Base-by-base conservation (phyloP, 2,329 filamentous ascomycete species). In the Dissoconium aciculare region DNA sequence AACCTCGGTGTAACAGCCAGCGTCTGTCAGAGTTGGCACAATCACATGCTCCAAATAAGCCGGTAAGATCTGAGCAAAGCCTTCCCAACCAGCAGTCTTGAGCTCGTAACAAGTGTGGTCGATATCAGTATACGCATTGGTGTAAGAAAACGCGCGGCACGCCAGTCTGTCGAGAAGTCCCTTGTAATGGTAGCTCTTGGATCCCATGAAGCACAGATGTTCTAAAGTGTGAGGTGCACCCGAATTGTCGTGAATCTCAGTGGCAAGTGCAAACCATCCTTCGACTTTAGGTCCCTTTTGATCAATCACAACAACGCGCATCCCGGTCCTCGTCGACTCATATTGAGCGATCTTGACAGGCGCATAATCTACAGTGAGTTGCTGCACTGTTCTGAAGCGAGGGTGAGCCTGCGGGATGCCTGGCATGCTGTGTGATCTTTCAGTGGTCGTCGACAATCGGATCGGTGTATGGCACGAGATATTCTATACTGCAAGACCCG, bases 31-130 rank as follows among this genome's bases (percentile, higher is more conserved):
- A 5, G 83, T 93, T 0, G 89, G 89, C 5, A 91, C 63, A 39
- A 98, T 71, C 17, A 98, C 68, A 59, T 98, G 89, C 55, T 98
- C 91, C 1, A 98, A 68, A 45, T 98, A 98, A 24, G 95, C 76
- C 1, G 89, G 89, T 11, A 98, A 62, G 34, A 95, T 91, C 54
- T 92, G 82, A 2, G 85, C 77, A 51, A 98, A 98, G 5, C 87
- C 87, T 46, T 92, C 84, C 87, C 89, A 98, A 2, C 89, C 89
- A 14, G 89, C 89, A 8, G 84, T 89, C 47, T 94, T 82, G 11
- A 98, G 66, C 0, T 84, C 94, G 57, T 98, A 98, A 2, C 85
- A 85, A 1, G 91, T 98, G 52, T 95, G 85, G 46, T 95, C 89
- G 9, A 80, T 89, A 13, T 84, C 84, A 1, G 89, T 98, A 83